Evolutionary conservation across 2,329 filamentous ascomycete genomes (phyloP).

Genomic region (Byssochlamys sp.): DNA sequence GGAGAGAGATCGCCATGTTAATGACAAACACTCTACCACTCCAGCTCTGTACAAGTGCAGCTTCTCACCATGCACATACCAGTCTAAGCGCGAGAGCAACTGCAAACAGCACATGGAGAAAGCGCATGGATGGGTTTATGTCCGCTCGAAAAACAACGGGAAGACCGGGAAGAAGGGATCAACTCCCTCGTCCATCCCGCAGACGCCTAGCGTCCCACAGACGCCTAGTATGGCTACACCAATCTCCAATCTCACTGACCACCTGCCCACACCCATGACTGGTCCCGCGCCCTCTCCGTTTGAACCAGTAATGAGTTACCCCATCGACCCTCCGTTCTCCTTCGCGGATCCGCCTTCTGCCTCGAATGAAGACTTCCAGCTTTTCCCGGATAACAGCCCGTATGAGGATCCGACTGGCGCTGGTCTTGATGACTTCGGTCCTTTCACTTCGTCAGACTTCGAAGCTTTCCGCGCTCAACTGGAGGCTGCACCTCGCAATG

Average conservation of each 20-base stretch:
- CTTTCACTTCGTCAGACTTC: constrained; percentile 16
- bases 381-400: constrained; percentile 14
- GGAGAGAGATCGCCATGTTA: constrained; percentile 88
- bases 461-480: constrained; percentile 20
- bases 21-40: constrained; percentile 81
- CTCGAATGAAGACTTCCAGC: constrained; percentile 16
- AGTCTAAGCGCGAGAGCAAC: constrained; percentile 90
- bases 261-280: constrained; percentile 40
- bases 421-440: constrained; percentile 12
- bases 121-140: constrained; percentile 80
- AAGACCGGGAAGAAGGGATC: constrained; percentile 43
- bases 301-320: constrained; percentile 7
- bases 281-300: constrained; percentile 20
- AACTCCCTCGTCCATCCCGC: constrained; percentile 43
- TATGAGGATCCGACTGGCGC: constrained; percentile 6
- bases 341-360: constrained; percentile 19
- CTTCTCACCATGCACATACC: constrained; percentile 77
- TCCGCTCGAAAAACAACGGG: constrained; percentile 85
- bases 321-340: constrained; percentile 14
- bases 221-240: constrained; percentile 56
- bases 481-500: constrained; percentile 16
- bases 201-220: constrained; percentile 44
- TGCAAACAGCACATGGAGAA: constrained; percentile 99
- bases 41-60: constrained; percentile 76
- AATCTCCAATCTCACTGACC: constrained; percentile 44